Evolutionary conservation across 164 flowering plant species (phyloP), one percentile per base, ranked within the genome.

Genomic region (Aristolochia californica): DNA sequence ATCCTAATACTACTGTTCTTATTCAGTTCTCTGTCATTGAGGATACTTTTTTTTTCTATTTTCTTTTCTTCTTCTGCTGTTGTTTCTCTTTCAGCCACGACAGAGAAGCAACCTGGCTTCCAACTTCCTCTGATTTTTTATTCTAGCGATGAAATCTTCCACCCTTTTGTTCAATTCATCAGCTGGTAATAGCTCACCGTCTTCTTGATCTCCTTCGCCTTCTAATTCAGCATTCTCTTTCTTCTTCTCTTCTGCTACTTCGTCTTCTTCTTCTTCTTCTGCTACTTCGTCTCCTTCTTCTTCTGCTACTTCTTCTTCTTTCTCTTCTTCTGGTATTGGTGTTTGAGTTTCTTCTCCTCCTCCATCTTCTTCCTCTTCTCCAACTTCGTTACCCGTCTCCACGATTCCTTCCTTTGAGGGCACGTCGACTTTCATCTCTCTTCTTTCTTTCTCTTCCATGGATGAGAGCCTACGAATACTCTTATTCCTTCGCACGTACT

Each of bases 91-190:
- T 64, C 54, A 65, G 23, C 49, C 63, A 54, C 60, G 20, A 43
- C 53, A 48, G 25, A 65, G 27, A 9, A 66, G 56, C 45, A 58
- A n/a, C 18, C 45, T 52, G 57, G 70, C 74, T 81, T 87, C 91
- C 63, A 82, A 73, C 72, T 62, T 75, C 75, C 82, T 71, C 45
- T 70, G 83, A 30, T 61, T 75, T 40, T 79, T 83, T 11, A 87
- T 71, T 70, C 78, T 82, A 40, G 83, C 87, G 69, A 87, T 84
- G 66, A 78, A 77, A 60, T 77, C 87, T 53, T 87, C 91, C 60
- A 76, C 85, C 70, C 80, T 84, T 66, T 64, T 73, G 53, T 73
- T 78, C 60, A 85, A 64, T 30, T 76, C 82, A 52, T 82, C 80
- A 10, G 64, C 67, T 14, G 75, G 73, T 58, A 77, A 56, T 44